phyloP scores from a whole-genome alignment of 2,329 filamentous ascomycete genomes.

The Emmonsia crescens region DNA sequence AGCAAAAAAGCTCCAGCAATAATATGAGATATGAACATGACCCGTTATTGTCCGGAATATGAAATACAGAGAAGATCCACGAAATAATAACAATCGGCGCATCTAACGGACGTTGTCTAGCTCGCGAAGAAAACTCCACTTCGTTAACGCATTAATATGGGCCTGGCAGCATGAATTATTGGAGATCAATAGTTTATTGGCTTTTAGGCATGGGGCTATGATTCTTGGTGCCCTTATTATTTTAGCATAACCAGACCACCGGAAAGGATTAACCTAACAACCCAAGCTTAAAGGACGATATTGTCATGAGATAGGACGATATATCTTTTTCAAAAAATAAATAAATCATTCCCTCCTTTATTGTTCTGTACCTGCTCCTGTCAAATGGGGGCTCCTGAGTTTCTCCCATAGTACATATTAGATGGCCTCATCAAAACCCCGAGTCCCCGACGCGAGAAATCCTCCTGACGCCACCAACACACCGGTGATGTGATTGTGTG shows the following conservation, averaged over 20 bases:
- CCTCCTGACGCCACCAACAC: background rate
- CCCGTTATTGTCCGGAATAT: too few relatives aligned
- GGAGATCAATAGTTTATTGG: background rate
- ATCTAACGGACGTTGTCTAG: background rate
- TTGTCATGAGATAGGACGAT: too few relatives aligned
- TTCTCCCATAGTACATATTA: background rate
- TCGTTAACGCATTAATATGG: background rate
- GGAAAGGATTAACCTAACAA: background rate
- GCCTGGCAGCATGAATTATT: background rate
- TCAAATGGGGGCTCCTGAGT: too few relatives aligned
- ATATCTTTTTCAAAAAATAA: too few relatives aligned
- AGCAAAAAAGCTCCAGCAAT: too few relatives aligned
- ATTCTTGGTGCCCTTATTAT: background rate
- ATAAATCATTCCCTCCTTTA: too few relatives aligned
- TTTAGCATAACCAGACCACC: constrained; percentile 1
- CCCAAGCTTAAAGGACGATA: background rate
- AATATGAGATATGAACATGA: too few relatives aligned
- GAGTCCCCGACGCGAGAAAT: background rate
- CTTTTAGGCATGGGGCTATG: background rate
- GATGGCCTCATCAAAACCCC: background rate
- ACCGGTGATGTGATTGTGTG: background rate
- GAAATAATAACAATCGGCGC: background rate
- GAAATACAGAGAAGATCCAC: background rate
- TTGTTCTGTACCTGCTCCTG: too few relatives aligned
- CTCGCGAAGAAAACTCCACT: background rate